phyloP scores from a whole-genome alignment of 176 grass and related monocot species.

The Rhipidocladum racemiflorum region DNA sequence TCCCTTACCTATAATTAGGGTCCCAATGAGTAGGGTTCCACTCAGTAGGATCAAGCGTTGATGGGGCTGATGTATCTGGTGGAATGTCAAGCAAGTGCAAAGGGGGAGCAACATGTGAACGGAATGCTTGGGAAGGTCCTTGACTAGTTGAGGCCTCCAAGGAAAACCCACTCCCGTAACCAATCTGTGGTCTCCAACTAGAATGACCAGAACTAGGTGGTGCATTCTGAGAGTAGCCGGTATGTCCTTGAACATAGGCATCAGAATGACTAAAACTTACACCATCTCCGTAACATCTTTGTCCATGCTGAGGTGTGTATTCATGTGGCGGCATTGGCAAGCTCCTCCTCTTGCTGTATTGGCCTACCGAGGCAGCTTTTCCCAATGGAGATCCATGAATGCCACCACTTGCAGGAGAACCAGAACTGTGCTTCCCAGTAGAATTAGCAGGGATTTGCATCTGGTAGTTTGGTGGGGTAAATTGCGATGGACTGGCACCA shows the following conservation, averaged over 20 bases:
- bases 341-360: slow-evolving; percentile 62
- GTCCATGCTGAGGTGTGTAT: slow-evolving; percentile 58
- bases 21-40: slow-evolving; percentile 94
- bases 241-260: slow-evolving; percentile 41
- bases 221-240: slow-evolving; percentile 50
- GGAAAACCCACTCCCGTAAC: slow-evolving; percentile 44
- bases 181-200: slow-evolving; percentile 67
- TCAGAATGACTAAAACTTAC: slow-evolving; percentile 56
- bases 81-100: slow-evolving; percentile 26
- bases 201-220: slow-evolving; percentile 61
- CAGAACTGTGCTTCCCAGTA: slow-evolving; percentile 58
- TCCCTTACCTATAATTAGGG: slow-evolving; percentile 83
- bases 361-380: slow-evolving; percentile 54
- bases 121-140: slow-evolving; percentile 37
- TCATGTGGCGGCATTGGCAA: slow-evolving; percentile 64
- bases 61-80: slow-evolving; percentile 58
- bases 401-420: slow-evolving; percentile 67
- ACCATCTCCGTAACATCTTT: slow-evolving; percentile 54
- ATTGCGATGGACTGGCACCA: slow-evolving; percentile 87
- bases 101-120: slow-evolving; percentile 27
- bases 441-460: slow-evolving; percentile 62
- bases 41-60: slow-evolving; percentile 63
- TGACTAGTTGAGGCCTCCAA: slow-evolving; percentile 42
- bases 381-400: slow-evolving; percentile 68
- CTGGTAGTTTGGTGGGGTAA: slow-evolving; percentile 79